Evolutionary conservation across 148 eudicot species (phyloP).

Genomic region (Rhododendron simsii): DNA sequence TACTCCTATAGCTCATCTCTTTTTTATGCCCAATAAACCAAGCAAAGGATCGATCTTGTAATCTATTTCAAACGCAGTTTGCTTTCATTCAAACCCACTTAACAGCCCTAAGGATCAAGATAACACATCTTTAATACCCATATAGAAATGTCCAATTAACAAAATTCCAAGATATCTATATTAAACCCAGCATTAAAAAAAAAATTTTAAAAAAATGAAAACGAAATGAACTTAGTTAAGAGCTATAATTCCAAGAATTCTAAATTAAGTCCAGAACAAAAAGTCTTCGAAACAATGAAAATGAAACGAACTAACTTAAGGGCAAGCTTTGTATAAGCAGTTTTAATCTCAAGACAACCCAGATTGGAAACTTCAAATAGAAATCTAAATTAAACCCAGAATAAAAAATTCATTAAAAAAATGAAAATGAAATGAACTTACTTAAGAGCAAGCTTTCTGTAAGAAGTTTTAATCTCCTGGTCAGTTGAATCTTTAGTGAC

Average conservation of each 20-base stretch:
- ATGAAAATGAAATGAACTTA: slow-evolving; percentile 18
- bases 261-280: neutral
- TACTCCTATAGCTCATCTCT: neutral
- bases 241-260: neutral
- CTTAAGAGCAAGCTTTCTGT: slow-evolving; percentile 96
- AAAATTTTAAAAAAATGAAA: neutral
- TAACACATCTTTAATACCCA: neutral
- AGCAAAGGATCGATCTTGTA: neutral
- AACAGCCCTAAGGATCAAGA: neutral
- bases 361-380: neutral
- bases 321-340: slow-evolving; percentile 88
- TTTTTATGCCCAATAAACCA: neutral
- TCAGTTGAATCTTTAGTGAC: slow-evolving; percentile 76
- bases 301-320: slow-evolving; percentile 52
- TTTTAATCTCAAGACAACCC: slow-evolving; percentile 49
- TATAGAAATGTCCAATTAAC: neutral
- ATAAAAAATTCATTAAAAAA: neutral
- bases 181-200: neutral
- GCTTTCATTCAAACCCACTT: neutral
- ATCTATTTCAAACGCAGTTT: neutral
- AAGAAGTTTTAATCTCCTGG: slow-evolving; percentile 89
- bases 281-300: neutral
- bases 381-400: neutral
- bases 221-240: neutral
- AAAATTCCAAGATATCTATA: neutral